Conservation (phyloP, 2,329 filamentous ascomycete species). For the Trichocomaceae sp. region DNA sequence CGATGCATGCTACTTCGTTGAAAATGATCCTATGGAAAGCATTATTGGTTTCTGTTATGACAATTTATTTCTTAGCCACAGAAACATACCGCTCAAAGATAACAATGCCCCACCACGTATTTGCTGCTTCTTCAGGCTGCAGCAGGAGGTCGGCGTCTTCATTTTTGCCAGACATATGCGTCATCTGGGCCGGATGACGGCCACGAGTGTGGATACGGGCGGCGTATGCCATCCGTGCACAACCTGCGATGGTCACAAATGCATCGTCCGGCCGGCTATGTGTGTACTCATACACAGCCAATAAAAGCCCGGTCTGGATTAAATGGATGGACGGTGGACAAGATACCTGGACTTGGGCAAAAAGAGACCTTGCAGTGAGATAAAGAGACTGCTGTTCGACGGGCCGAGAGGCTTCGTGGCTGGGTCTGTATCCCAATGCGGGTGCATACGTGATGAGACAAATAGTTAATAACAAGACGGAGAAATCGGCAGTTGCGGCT, state of each 20-base stretch:
- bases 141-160: not conserved
- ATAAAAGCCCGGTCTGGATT: not conserved
- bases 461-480: not conserved
- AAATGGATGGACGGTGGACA: not conserved
- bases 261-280: not conserved
- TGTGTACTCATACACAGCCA: not conserved
- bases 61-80: conserved; percentile 6
- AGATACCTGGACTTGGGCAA: not conserved
- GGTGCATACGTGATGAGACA: not conserved
- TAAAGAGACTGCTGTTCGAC: not conserved
- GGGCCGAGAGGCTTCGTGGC: not conserved
- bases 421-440: not conserved
- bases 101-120: conserved; percentile 3
- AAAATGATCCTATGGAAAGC: not conserved
- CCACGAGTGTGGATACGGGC: not conserved
- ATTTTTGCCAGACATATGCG: not conserved
- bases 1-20: not conserved
- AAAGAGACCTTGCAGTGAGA: not conserved
- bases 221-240: conserved; percentile 3
- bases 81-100: not conserved
- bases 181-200: not conserved
- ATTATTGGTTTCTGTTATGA: not conserved
- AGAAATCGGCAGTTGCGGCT: not conserved
- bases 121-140: not conserved
- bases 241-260: not conserved